phyloP scores from a whole-genome alignment of 495 filamentous ascomycete genomes.

The Cenococcum geophilum region DNA sequence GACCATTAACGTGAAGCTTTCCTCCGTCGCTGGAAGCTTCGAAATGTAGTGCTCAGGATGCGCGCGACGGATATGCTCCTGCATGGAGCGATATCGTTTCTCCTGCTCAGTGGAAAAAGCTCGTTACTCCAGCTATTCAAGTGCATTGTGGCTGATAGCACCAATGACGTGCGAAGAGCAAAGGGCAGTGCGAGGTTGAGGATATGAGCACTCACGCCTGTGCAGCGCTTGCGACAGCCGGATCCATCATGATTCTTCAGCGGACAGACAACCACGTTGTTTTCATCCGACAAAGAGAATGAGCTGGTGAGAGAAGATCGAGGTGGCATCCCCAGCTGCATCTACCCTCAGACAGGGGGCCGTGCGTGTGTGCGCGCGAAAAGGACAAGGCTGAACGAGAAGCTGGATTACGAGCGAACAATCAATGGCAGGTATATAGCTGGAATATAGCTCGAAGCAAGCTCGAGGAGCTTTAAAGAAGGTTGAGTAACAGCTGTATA shows the following conservation, averaged over 20 bases:
- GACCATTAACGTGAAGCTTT: slow-evolving; percentile 96
- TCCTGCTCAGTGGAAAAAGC: slow-evolving; percentile 52
- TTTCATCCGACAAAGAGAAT: slow-evolving; percentile 85
- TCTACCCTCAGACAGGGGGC: slow-evolving; percentile 36
- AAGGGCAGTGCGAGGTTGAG: slow-evolving; percentile 6
- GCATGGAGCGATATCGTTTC: slow-evolving; percentile 97
- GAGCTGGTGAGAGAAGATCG: slow-evolving; percentile 80
- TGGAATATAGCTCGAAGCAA: slow-evolving; percentile 3
- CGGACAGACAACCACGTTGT: slow-evolving; percentile 95
- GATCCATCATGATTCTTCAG: slow-evolving; percentile 94
- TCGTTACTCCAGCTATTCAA: slow-evolving; percentile 10
- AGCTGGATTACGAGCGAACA: slow-evolving; percentile 4
- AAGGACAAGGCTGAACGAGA: slow-evolving; percentile 1
- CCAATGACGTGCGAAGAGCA: slow-evolving; percentile 15
- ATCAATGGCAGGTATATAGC: slow-evolving; percentile 25
- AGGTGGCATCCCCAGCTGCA: slow-evolving; percentile 63
- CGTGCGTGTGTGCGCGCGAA: slow-evolving; percentile 14
- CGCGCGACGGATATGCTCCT: slow-evolving; percentile 96
- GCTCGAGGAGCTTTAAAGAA: slow-evolving; percentile 7
- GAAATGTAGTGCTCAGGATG: slow-evolving; percentile 97
- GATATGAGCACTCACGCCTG: slow-evolving; percentile 65
- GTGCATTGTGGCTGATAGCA: slow-evolving; percentile 12
- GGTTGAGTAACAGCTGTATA: background rate
- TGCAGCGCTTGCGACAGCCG: slow-evolving; percentile 93
- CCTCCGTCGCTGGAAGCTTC: slow-evolving; percentile 96